Percentiles rank a stretch among this genome's conserved stretches.
These are phyloP conservation scores for Cenococcum geophilum DNA, from an alignment of 495 filamentous ascomycete genomes.

Conservation along the genomic window DNA sequence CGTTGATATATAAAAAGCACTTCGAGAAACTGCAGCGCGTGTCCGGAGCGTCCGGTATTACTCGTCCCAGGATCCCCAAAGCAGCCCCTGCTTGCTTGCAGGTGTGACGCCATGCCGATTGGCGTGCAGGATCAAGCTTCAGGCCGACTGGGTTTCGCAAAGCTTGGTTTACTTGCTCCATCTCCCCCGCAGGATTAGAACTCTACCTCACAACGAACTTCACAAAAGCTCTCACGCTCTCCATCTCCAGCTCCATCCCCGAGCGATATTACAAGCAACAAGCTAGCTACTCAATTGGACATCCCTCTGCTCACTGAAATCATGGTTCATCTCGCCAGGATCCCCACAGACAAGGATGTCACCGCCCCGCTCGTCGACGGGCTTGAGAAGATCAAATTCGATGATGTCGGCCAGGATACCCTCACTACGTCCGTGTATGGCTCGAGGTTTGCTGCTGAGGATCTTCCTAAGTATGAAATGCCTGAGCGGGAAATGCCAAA, in stretches of 20 bases:
- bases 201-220: too few species aligned
- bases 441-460: conserved; percentile 67
- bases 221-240: not conserved
- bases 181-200: too few species aligned
- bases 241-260: not conserved
- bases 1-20: too few species aligned
- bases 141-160: too few species aligned
- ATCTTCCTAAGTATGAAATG: conserved; percentile 78
- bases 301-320: conserved; percentile 26
- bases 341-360: conserved; percentile 49
- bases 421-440: conserved; percentile 79
- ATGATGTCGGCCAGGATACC: conserved; percentile 51
- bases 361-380: conserved; percentile 35
- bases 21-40: not conserved
- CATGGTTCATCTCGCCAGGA: conserved; percentile 62
- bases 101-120: too few species aligned
- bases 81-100: not conserved
- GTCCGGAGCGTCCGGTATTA: not conserved
- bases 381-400: conserved; percentile 46
- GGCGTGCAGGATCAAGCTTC: not conserved
- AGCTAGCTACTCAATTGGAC: not conserved
- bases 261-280: not conserved
- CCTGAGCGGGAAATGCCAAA: conserved; percentile 60
- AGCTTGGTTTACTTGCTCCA: too few species aligned
- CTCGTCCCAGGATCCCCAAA: not conserved